phyloP scores from a whole-genome alignment of 2,329 filamentous ascomycete species.

The Aspergillus vadensis region DNA sequence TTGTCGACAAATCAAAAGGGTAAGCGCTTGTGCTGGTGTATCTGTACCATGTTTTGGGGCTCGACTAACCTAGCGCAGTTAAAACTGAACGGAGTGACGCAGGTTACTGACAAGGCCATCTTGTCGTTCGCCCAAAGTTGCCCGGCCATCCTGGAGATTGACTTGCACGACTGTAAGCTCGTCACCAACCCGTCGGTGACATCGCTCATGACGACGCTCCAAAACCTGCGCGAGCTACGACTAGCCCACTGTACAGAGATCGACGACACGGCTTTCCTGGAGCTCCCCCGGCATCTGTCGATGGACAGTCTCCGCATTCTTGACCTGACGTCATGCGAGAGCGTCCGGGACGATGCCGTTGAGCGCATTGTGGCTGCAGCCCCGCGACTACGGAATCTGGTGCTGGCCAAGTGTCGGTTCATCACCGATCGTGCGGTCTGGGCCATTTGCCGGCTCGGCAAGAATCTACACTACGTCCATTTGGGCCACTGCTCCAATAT shows the following conservation, averaged over 20 bases:
- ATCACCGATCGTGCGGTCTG: conserved; percentile 87
- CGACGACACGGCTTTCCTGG: conserved; percentile 83
- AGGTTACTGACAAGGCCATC: conserved; percentile 80
- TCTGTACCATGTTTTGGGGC: not conserved
- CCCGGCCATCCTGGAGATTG: conserved; percentile 92
- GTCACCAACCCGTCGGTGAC: conserved; percentile 85
- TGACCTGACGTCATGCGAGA: conserved; percentile 84
- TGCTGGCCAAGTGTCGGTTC: conserved; percentile 89
- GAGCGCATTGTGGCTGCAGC: conserved; percentile 84
- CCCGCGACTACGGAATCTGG: conserved; percentile 85
- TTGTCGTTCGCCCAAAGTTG: conserved; percentile 85
- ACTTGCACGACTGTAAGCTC: conserved; percentile 80
- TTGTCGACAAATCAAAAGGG: conserved; percentile 84
- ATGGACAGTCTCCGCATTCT: conserved; percentile 92
- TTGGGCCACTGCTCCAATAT: conserved; percentile 90
- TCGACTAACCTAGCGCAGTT: conserved; percentile 55
- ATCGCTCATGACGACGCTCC: conserved; percentile 73
- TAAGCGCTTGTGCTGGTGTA: conserved; percentile 47
- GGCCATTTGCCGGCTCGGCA: conserved; percentile 84
- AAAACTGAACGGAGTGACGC: conserved; percentile 90
- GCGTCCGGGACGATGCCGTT: conserved; percentile 82
- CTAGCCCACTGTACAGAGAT: conserved; percentile 83
- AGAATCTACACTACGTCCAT: conserved; percentile 96
- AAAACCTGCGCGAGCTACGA: conserved; percentile 84
- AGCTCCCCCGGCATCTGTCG: conserved; percentile 66